Percentiles rank a stretch among this genome's conserved stretches.
Conservation (phyloP, 2,329 filamentous ascomycete species). For the Ambrosiella beaveri region DNA sequence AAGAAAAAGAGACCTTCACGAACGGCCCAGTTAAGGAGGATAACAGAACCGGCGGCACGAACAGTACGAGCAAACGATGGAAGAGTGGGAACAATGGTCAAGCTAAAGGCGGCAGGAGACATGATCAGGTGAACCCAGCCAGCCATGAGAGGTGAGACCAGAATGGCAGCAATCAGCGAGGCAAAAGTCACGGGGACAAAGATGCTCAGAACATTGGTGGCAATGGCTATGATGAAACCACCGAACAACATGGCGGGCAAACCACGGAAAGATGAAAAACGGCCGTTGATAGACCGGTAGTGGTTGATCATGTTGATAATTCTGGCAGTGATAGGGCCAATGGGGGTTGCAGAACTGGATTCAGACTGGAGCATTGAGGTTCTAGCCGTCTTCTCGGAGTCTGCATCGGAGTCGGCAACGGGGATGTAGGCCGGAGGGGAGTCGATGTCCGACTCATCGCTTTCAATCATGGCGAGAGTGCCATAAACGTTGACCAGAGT, state of each 20-base stretch:
- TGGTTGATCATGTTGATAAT: slow-evolving; percentile 47
- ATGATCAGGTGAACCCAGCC: slow-evolving; percentile 81
- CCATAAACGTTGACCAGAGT: slow-evolving; percentile 33
- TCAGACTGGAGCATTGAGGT: slow-evolving; percentile 20
- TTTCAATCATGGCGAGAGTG: slow-evolving; percentile 39
- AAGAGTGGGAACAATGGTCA: slow-evolving; percentile 52
- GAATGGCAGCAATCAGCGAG: slow-evolving; percentile 35
- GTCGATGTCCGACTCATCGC: slow-evolving; percentile 38
- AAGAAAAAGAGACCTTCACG: slow-evolving; percentile 31
- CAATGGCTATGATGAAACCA: slow-evolving; percentile 28
- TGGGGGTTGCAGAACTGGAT: slow-evolving; percentile 29
- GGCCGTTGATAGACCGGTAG: slow-evolving; percentile 28
- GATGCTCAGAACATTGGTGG: slow-evolving; percentile 27
- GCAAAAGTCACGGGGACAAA: slow-evolving; percentile 20
- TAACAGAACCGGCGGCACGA: slow-evolving; percentile 51
- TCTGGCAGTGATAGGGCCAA: slow-evolving; percentile 32
- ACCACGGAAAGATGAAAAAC: slow-evolving; percentile 44
- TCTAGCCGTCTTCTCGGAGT: slow-evolving; percentile 16
- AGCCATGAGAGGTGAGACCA: slow-evolving; percentile 45
- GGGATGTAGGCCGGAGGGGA: slow-evolving; percentile 32
- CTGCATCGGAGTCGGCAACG: slow-evolving; percentile 19
- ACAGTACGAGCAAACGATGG: slow-evolving; percentile 46
- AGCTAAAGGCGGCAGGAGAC: slow-evolving; percentile 38
- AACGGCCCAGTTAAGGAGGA: slow-evolving; percentile 43
- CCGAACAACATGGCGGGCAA: slow-evolving; percentile 31